These are phyloP conservation scores for Rhodocollybia butyracea DNA, from an alignment of 768 basidiomycete genomes.

Conservation along the genomic window DNA sequence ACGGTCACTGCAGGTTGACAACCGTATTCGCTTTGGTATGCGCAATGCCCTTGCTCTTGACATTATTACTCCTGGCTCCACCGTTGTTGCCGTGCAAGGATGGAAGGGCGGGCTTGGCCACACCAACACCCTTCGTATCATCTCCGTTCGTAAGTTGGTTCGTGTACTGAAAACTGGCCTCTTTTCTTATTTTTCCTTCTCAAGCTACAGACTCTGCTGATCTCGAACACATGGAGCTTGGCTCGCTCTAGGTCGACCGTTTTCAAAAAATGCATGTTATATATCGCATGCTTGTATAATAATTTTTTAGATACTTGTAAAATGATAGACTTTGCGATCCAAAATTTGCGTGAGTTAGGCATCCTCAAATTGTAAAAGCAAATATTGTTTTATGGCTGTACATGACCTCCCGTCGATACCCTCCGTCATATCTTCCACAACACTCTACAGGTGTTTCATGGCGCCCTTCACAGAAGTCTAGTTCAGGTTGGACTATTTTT, in stretches of 20 bases:
- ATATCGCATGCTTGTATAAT: not conserved
- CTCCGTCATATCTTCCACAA: constrained; percentile 8
- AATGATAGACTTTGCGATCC: constrained; percentile 46
- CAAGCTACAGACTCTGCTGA: constrained; percentile 79
- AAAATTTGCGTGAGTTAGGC: constrained; percentile 57
- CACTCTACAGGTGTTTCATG: not conserved
- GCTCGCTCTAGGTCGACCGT: too few relatives aligned
- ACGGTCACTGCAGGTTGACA: constrained; percentile 60
- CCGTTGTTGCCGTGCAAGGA: constrained; percentile 95
- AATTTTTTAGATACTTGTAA: constrained; percentile 67
- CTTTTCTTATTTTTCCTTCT: too few relatives aligned
- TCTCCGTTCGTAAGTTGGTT: too few relatives aligned
- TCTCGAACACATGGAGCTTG: constrained; percentile 31
- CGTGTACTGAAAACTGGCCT: too few relatives aligned
- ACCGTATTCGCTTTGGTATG: constrained; percentile 87
- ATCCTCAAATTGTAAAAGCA: constrained; percentile 31
- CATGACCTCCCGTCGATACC: not conserved
- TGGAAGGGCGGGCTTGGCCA: constrained; percentile 98
- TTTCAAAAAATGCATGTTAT: not conserved
- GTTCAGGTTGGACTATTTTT: not conserved
- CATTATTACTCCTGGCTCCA: constrained; percentile 84
- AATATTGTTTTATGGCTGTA: constrained; percentile 45
- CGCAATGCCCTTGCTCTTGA: constrained; percentile 78
- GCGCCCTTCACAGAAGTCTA: too few relatives aligned
- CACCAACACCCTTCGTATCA: constrained; percentile 85